phyloP scores from a whole-genome alignment of 2,329 filamentous ascomycete species.

The Paecilomyces formosus region DNA sequence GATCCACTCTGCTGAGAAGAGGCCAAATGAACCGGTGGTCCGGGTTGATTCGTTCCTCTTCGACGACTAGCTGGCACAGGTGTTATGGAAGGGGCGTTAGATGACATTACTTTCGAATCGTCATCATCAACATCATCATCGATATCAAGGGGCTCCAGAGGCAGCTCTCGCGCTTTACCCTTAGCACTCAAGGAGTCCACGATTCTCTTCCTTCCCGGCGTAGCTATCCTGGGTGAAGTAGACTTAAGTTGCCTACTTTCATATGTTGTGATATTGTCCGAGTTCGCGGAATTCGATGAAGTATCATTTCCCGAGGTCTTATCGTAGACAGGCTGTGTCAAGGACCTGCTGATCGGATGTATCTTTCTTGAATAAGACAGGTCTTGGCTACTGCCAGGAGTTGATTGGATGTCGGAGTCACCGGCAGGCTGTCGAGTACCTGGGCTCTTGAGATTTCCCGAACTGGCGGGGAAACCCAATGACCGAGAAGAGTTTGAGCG shows the following conservation, averaged over 20 bases:
- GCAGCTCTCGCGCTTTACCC: background rate
- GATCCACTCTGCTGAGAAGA: conserved; percentile 25
- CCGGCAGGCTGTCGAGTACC: background rate
- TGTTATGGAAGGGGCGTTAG: conserved; percentile 2
- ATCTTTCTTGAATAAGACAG: background rate
- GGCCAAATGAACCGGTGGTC: background rate
- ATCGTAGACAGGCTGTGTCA: background rate
- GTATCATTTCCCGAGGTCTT: background rate
- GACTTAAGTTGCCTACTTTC: background rate
- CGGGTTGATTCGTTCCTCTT: background rate
- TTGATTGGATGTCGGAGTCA: background rate
- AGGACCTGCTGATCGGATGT: background rate
- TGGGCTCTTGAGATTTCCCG: background rate
- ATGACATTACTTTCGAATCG: conserved; percentile 3
- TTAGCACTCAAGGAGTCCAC: background rate
- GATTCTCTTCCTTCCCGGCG: background rate
- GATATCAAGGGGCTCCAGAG: conserved; percentile 26
- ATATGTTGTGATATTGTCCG: background rate
- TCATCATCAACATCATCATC: conserved; percentile 1
- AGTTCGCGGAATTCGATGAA: background rate
- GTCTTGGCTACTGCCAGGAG: background rate
- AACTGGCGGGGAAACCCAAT: background rate
- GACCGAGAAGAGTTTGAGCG: background rate
- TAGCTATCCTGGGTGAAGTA: background rate
- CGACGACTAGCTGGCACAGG: background rate